These are phyloP conservation scores for Tolypocladium inflatum DNA, from an alignment of 2,329 filamentous ascomycete genomes.

Conservation along the genomic window DNA sequence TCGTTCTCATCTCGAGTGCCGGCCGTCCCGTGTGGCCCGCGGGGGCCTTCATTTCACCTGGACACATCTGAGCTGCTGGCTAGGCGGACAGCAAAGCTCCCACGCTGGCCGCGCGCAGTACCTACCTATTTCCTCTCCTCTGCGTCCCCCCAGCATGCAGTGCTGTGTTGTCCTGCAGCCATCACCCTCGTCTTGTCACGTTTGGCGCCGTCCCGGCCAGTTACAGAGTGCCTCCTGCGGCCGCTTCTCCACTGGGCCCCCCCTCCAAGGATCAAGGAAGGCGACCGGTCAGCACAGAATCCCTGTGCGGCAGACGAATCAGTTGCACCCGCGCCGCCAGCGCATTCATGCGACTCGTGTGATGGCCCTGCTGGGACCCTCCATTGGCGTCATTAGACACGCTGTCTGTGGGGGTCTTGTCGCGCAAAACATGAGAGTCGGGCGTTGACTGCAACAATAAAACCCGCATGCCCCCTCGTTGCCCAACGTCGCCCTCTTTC, in stretches of 20 bases:
- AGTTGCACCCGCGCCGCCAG: conserved; percentile 31
- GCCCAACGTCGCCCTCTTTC: conserved; percentile 23
- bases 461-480: conserved; percentile 38
- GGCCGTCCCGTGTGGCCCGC: neutral
- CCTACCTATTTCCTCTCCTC: neutral
- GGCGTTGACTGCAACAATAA: conserved; percentile 29
- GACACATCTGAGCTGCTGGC: neutral
- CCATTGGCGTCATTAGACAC: conserved; percentile 9
- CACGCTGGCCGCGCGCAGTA: neutral
- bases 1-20: neutral
- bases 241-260: conserved; percentile 18
- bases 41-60: neutral
- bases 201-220: conserved; percentile 15
- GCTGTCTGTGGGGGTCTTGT: conserved; percentile 13
- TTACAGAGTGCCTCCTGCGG: conserved; percentile 30
- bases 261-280: conserved; percentile 28
- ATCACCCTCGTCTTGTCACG: conserved; percentile 29
- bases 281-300: conserved; percentile 22
- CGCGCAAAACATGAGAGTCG: conserved; percentile 8
- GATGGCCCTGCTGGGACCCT: conserved; percentile 21
- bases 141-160: conserved; percentile 18
- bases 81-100: neutral
- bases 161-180: conserved; percentile 37
- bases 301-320: conserved; percentile 25
- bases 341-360: conserved; percentile 38